These are phyloP conservation scores for Ascobolus immersus DNA, from an alignment of 495 filamentous ascomycete genomes.

Conservation along the genomic window DNA sequence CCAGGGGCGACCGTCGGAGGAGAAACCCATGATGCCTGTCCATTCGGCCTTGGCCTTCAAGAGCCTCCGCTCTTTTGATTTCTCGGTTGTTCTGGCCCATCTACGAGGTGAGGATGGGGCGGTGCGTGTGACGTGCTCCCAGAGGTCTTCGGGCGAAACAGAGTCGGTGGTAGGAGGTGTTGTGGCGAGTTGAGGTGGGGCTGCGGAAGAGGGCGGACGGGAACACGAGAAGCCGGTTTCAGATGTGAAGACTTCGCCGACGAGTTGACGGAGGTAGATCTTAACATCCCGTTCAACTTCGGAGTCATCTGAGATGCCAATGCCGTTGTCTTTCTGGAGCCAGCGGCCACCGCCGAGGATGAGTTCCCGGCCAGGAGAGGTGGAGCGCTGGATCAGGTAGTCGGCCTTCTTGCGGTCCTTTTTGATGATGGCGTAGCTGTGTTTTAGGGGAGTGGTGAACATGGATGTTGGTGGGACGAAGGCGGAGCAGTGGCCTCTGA, in stretches of 20 bases:
- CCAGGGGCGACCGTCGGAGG: slow-evolving; percentile 40
- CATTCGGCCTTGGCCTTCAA: slow-evolving; percentile 43
- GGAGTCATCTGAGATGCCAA: slow-evolving; percentile 34
- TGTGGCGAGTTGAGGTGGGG: no score
- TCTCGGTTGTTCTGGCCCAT: no score
- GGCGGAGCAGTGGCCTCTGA: slow-evolving; percentile 46
- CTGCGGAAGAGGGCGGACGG: slow-evolving; percentile 9
- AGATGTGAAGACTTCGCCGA: no score
- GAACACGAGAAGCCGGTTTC: slow-evolving; percentile 17
- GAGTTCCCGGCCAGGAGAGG: slow-evolving; percentile 26
- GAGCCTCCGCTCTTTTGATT: no score
- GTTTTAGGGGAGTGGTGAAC: slow-evolving; percentile 16
- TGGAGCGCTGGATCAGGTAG: slow-evolving; percentile 48
- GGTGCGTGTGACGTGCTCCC: no score
- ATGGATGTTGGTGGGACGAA: slow-evolving; percentile 28
- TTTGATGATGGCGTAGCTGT: slow-evolving; percentile 37
- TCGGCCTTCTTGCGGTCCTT: slow-evolving; percentile 29
- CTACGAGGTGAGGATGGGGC: no score
- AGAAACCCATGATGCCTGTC: slow-evolving; percentile 68
- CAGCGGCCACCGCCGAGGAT: slow-evolving; percentile 40
- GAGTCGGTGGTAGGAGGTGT: no score
- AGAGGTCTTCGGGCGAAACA: no score
- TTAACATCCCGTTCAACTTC: slow-evolving; percentile 27
- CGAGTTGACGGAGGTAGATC: slow-evolving; percentile 26
- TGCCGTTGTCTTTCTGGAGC: slow-evolving; percentile 22